phyloP scores from a whole-genome alignment of 192 early-diverging fungal genomes.

The Coemansia furcata region DNA sequence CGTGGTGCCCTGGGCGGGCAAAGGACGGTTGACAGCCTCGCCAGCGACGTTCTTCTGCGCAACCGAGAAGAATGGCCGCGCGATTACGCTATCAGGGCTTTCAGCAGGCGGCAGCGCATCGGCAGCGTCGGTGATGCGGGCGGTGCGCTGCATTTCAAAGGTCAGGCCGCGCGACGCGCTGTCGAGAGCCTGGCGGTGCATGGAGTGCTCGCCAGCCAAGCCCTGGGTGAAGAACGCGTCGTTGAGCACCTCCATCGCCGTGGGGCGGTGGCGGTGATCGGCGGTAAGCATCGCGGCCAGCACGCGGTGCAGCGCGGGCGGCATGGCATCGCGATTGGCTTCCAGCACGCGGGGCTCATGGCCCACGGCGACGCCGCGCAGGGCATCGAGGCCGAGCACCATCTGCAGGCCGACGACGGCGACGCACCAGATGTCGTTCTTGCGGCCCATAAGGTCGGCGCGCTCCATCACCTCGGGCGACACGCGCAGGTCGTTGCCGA shows the following conservation, averaged over 20 bases:
- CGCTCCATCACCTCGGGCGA: constrained; percentile 64
- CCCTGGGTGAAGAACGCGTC: constrained; percentile 67
- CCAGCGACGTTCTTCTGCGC: constrained; percentile 31
- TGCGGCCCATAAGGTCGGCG: constrained; percentile 61
- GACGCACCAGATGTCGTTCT: constrained; percentile 76
- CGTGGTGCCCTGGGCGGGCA: background rate
- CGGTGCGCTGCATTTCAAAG: constrained; percentile 31
- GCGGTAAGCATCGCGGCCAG: constrained; percentile 59
- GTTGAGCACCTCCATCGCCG: constrained; percentile 70
- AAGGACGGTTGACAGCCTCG: background rate
- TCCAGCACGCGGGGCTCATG: constrained; percentile 55
- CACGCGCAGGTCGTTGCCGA: constrained; percentile 46
- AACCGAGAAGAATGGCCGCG: constrained; percentile 29
- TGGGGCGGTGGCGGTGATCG: constrained; percentile 71
- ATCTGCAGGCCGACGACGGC: constrained; percentile 69
- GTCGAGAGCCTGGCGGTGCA: constrained; percentile 47
- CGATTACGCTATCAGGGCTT: background rate
- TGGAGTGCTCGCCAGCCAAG: constrained; percentile 38
- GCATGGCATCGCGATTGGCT: constrained; percentile 51
- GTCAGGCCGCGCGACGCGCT: constrained; percentile 28
- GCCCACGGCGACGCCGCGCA: constrained; percentile 51
- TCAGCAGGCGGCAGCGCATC: background rate
- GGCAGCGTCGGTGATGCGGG: background rate
- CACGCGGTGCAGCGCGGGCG: constrained; percentile 51
- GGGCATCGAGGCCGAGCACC: constrained; percentile 63